These are phyloP conservation scores for Thelonectria rubi DNA, from an alignment of 2,329 filamentous ascomycete species.

Conservation along the genomic window DNA sequence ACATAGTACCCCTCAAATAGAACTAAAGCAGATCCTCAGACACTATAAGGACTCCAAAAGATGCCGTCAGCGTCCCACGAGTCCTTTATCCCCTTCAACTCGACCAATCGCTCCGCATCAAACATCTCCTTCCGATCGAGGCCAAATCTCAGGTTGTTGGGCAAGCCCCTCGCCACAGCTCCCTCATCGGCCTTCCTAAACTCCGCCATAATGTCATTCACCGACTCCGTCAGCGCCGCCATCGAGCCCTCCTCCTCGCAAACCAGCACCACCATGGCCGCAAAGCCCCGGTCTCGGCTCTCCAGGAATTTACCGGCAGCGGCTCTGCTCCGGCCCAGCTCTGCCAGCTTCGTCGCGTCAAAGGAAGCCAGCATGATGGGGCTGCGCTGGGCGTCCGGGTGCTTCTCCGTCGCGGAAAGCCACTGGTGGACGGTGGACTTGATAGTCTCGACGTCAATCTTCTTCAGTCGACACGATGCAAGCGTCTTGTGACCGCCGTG, in stretches of 20 bases:
- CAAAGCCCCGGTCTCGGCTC: conserved; percentile 30
- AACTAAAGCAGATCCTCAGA: neutral
- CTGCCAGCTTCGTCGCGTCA: conserved; percentile 25
- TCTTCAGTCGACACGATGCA: conserved; percentile 35
- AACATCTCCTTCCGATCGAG: conserved; percentile 35
- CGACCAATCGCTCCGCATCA: conserved; percentile 23
- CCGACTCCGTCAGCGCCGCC: conserved; percentile 8
- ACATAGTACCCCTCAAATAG: too few relatives aligned
- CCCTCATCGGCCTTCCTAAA: conserved; percentile 25
- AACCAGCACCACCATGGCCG: conserved; percentile 21
- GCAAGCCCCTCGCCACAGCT: conserved; percentile 25
- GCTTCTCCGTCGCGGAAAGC: conserved; percentile 32
- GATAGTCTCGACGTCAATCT: conserved; percentile 30
- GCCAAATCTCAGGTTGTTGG: conserved; percentile 37
- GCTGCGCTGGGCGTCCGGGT: conserved; percentile 30
- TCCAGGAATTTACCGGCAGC: conserved; percentile 31
- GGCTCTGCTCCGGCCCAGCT: neutral
- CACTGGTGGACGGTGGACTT: conserved; percentile 36
- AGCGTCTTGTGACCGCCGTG: conserved; percentile 46
- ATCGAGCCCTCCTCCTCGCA: conserved; percentile 27
- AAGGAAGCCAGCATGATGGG: conserved; percentile 29
- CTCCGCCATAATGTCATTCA: conserved; percentile 23
- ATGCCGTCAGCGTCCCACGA: neutral
- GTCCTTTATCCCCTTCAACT: conserved; percentile 33
- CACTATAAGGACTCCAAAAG: neutral